Conservation (phyloP, 139 green algal species). For the Chlorella ohadii region DNA sequence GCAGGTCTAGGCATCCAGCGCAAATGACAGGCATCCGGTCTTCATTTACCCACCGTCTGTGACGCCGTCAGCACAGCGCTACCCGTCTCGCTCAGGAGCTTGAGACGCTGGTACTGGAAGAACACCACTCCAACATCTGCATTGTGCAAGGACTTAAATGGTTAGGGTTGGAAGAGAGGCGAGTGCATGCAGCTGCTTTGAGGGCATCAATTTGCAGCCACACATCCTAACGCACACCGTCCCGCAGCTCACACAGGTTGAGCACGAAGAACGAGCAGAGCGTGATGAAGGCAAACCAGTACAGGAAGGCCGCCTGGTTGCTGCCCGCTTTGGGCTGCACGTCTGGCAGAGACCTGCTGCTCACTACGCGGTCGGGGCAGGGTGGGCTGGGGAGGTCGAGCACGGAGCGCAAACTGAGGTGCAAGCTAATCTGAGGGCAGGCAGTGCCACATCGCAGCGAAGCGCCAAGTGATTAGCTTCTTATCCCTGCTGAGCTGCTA, state of each 20-base stretch:
- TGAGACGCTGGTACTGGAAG: slow-evolving; percentile 84
- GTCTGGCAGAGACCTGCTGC: slow-evolving; percentile 29
- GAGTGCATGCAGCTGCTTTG: too few relatives aligned
- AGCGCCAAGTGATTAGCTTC: too few relatives aligned
- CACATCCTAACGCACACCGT: not conserved
- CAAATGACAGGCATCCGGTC: too few relatives aligned
- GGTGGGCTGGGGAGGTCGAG: not conserved
- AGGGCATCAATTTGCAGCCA: too few relatives aligned
- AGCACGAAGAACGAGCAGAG: slow-evolving; percentile 84
- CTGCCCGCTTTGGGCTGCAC: slow-evolving; percentile 65
- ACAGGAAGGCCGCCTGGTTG: slow-evolving; percentile 78
- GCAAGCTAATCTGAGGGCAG: too few relatives aligned
- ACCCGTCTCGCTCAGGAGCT: slow-evolving; percentile 69
- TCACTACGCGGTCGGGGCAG: not conserved
- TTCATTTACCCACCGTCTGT: slow-evolving; percentile 52
- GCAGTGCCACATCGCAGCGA: not conserved
- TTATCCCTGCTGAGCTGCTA: too few relatives aligned
- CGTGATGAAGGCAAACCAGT: slow-evolving; percentile 79
- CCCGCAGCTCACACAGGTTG: slow-evolving; percentile 73
- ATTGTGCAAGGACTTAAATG: too few relatives aligned
- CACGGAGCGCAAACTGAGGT: too few relatives aligned
- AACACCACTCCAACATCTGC: slow-evolving; percentile 75
- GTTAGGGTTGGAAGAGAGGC: too few relatives aligned
- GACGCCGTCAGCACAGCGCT: slow-evolving; percentile 75
- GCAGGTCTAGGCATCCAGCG: too few relatives aligned